Percentiles rank a stretch among this genome's conserved stretches.
These are phyloP conservation scores for Spathaspora girioi DNA, from an alignment of 805 yeast species.

Conservation along the genomic window DNA sequence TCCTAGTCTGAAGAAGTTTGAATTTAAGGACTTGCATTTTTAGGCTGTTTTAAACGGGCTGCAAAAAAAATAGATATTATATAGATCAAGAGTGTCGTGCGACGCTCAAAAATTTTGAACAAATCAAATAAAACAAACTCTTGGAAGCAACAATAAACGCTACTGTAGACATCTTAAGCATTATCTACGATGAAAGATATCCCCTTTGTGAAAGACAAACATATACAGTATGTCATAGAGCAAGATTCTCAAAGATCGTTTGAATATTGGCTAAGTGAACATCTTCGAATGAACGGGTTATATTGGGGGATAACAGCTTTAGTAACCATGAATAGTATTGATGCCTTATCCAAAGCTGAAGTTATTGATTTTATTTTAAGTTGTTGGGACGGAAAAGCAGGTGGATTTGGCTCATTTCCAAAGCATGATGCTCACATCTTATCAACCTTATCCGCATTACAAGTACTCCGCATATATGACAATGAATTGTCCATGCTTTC, in stretches of 20 bases:
- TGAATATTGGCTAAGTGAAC: conserved; percentile 89
- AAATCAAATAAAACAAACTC: not conserved
- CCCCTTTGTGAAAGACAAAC: conserved; percentile 17
- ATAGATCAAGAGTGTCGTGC: not conserved
- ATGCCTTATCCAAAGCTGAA: conserved; percentile 55
- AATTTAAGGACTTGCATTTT: conserved; percentile 14
- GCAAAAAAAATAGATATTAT: not conserved
- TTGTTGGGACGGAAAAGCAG: conserved; percentile 57
- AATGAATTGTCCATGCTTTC: conserved; percentile 8
- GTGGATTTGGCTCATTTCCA: conserved; percentile 91
- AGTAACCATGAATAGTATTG: conserved; percentile 50
- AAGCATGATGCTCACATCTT: conserved; percentile 85
- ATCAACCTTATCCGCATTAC: conserved; percentile 83
- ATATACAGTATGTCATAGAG: conserved; percentile 31
- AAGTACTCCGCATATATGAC: conserved; percentile 67
- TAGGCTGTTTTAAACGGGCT: conserved; percentile 2
- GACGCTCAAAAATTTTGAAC: not conserved
- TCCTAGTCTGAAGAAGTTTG: conserved; percentile 50
- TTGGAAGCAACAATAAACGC: not conserved
- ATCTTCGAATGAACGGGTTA: conserved; percentile 82
- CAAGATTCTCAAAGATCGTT: conserved; percentile 42
- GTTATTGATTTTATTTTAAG: conserved; percentile 64
- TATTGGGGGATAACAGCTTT: conserved; percentile 93
- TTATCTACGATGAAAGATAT: not conserved
- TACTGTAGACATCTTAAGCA: not conserved